Conservation (phyloP, 495 filamentous ascomycete species). For the Aspergillus avenaceus region DNA sequence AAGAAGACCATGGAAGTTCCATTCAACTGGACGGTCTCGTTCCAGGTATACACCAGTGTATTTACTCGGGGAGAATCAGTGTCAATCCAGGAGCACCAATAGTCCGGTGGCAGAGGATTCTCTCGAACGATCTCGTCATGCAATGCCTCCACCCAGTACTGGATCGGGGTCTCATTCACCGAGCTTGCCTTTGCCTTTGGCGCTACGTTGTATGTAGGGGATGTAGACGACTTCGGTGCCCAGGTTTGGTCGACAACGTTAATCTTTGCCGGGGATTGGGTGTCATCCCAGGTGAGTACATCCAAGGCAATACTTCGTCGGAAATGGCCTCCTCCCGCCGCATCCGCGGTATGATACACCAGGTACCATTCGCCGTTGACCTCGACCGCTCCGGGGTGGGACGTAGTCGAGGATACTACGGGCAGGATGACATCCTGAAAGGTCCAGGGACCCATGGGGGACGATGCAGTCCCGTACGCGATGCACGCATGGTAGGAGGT, state of each 20-base stretch:
- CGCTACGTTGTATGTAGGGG: neutral
- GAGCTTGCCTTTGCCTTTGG: neutral
- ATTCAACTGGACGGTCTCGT: neutral
- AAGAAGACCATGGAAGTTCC: constrained; percentile 1
- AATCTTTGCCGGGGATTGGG: neutral
- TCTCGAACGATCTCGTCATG: constrained; percentile 2
- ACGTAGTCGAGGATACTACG: constrained; percentile 2
- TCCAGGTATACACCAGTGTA: neutral
- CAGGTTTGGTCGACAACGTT: neutral
- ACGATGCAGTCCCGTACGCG: constrained; percentile 4
- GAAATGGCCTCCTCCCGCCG: neutral
- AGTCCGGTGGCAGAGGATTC: constrained; percentile 1
- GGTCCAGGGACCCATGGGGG: constrained; percentile 3
- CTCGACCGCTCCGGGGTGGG: neutral
- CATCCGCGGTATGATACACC: constrained; percentile 2
- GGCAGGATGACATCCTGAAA: constrained; percentile 3
- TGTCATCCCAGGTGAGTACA: neutral
- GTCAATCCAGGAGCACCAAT: neutral
- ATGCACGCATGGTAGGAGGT: constrained; percentile 1
- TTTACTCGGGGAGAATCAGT: neutral
- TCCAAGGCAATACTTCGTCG: constrained; percentile 1
- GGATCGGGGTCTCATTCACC: neutral
- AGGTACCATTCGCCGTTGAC: neutral
- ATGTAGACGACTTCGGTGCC: neutral
- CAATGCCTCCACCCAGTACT: constrained; percentile 4